Evolutionary conservation across 75 land plant genomes (phyloP).

Genomic region (Adiantum capillusveneris): DNA sequence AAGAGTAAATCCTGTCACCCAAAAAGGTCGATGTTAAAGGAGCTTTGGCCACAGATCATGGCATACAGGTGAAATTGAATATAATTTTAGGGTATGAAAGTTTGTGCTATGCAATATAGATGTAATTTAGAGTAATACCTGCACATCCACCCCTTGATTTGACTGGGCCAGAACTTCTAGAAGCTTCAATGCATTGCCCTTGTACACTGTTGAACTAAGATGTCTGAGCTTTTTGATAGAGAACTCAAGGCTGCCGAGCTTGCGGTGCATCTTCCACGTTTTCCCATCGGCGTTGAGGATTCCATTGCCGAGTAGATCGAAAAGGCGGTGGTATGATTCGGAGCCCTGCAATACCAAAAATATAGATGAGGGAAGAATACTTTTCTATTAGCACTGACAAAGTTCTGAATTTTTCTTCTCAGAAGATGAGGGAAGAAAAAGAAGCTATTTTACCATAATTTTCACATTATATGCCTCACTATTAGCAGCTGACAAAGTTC

Average conservation of each 20-base stretch:
- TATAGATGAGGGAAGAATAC: too few relatives aligned
- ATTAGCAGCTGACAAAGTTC: too few relatives aligned
- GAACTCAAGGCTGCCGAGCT: conserved; percentile 16
- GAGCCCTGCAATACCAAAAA: conserved; percentile 10
- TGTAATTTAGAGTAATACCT: conserved; percentile 13
- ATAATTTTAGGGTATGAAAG: not conserved
- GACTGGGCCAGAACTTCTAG: not conserved
- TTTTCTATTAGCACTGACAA: too few relatives aligned
- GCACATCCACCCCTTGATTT: conserved; percentile 16
- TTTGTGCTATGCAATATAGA: not conserved
- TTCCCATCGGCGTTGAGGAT: conserved; percentile 14
- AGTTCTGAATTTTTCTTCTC: too few relatives aligned
- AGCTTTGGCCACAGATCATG: too few relatives aligned
- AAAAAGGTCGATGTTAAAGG: too few relatives aligned
- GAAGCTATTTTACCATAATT: too few relatives aligned
- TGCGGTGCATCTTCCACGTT: conserved; percentile 13
- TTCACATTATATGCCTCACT: too few relatives aligned
- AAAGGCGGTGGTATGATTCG: not conserved
- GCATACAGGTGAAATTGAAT: too few relatives aligned
- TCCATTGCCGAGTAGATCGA: conserved; percentile 10
- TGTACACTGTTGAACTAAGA: conserved; percentile 3
- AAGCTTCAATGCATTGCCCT: conserved; percentile 3
- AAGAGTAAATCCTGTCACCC: conserved; percentile 6
- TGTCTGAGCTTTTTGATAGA: conserved; percentile 3
- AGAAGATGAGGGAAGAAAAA: too few relatives aligned